Evolutionary conservation across 2,329 filamentous ascomycete genomes (phyloP), one percentile per base, ranked within the genome.

Genomic region (Cryphonectria japonica): DNA sequence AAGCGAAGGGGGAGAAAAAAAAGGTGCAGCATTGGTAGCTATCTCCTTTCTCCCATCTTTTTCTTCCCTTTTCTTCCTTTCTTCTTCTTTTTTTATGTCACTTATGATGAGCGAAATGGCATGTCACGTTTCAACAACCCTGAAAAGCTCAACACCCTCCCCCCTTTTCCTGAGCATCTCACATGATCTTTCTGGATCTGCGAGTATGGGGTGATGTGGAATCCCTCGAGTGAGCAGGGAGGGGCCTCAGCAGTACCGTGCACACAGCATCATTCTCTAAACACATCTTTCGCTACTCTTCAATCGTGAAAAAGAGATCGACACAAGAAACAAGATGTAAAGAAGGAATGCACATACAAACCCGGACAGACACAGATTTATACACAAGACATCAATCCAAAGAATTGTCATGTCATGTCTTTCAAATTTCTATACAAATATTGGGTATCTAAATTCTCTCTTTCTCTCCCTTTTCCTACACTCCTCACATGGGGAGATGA

Each of bases 391-490:
- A 39, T 39, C 37, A 14, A 14, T 54, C 50, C 26, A 26, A 2
- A n/a, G n/a, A 29, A 13, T 50, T 22, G 7, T n/a, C 46, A 50
- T 50, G 22, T n/a, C 46, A 50, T 50, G 22, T 50, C 19, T n/a
- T 50, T 50, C 8, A n/a, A 50, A 57, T 26, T 9, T 37, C 34
- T 61, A 61, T 61, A 61, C 59, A 61, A 61, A 19, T 61, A 26
- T 61, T 61, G 59, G 59, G 59, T 61, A 61, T 61, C 59, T 39
- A 61, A 61, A 61, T 1, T 22, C 29, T 57, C 26, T 46, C 7
- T 46, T 5, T 46, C 5, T 46, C 43, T 50, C 8, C 5, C 46
- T 50, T 50, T 22, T 50, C 46, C 46, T 2, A 3, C 46, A 2
- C 22, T 22, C 46, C 46, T 22, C 46, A 19, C 14, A 14, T 22